Percentiles rank a stretch among this genome's conserved stretches.
phyloP scores from a whole-genome alignment of 2,329 filamentous ascomycete genomes.

The Plectosphaerella cucumerina region DNA sequence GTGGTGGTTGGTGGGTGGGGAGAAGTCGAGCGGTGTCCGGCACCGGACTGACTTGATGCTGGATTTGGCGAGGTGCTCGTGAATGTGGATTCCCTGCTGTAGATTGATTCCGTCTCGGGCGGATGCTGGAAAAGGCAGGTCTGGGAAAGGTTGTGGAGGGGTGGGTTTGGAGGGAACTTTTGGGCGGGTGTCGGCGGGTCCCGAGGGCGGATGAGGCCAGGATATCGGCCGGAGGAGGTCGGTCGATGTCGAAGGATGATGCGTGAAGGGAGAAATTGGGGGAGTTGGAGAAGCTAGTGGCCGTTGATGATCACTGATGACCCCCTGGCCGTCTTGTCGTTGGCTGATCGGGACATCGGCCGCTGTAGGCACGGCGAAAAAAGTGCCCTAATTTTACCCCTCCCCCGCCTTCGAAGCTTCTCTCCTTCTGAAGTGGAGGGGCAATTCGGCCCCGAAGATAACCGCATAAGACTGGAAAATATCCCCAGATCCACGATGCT shows the following conservation, averaged over 20 bases:
- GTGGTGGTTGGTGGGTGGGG: no score
- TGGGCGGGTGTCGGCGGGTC: conserved; percentile 2
- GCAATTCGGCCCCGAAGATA: not conserved
- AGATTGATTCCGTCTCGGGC: not conserved
- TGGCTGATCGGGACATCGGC: not conserved
- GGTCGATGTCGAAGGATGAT: not conserved
- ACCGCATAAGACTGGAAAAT: not conserved
- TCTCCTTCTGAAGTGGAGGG: not conserved
- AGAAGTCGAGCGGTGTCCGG: conserved; percentile 7
- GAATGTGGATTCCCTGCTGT: not conserved
- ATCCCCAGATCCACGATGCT: not conserved
- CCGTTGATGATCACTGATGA: not conserved
- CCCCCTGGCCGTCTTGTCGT: not conserved
- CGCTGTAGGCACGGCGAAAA: no score
- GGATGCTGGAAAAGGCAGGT: not conserved
- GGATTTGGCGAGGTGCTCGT: not conserved
- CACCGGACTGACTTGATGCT: not conserved
- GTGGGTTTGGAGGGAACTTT: not conserved
- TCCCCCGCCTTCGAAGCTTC: not conserved
- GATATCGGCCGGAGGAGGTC: not conserved
- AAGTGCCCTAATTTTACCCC: not conserved
- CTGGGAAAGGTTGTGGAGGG: not conserved
- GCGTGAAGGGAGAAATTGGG: not conserved
- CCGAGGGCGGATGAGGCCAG: not conserved
- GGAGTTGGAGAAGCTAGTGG: not conserved